Evolutionary conservation across 768 basidiomycete genomes (phyloP).

Genomic region (Boletus patriciae): DNA sequence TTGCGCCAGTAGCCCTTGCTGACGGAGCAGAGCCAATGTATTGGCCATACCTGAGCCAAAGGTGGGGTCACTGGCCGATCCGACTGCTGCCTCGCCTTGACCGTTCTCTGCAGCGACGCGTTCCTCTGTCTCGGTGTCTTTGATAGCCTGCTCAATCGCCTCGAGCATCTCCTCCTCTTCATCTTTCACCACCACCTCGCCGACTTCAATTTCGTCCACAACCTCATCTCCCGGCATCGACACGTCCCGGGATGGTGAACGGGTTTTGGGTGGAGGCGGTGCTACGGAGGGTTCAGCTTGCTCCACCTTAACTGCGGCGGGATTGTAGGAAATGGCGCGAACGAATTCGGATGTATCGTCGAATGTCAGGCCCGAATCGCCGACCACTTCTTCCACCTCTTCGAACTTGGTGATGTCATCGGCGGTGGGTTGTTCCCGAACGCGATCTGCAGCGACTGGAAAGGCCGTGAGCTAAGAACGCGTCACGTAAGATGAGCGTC

Average conservation of each 20-base stretch:
- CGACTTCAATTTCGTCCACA: constrained; percentile 77
- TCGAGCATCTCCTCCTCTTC: constrained; percentile 81
- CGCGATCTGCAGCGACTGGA: constrained; percentile 64
- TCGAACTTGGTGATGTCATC: constrained; percentile 47
- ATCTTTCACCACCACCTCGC: constrained; percentile 76
- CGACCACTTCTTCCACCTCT: constrained; percentile 43
- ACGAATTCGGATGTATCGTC: constrained; percentile 98
- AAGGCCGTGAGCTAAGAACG: constrained; percentile 4
- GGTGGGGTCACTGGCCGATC: constrained; percentile 75
- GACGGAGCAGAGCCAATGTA: constrained; percentile 82
- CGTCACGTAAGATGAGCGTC: background rate
- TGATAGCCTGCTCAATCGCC: constrained; percentile 70
- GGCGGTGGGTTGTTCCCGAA: constrained; percentile 47
- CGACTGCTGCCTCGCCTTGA: constrained; percentile 38
- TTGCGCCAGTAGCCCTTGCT: constrained; percentile 83
- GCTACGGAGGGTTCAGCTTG: constrained; percentile 36
- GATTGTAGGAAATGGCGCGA: constrained; percentile 72
- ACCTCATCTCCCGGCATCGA: constrained; percentile 63
- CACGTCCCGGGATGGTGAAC: constrained; percentile 50
- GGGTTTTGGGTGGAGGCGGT: constrained; percentile 31
- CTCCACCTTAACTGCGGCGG: constrained; percentile 52
- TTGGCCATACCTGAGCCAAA: constrained; percentile 85
- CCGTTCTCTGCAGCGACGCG: constrained; percentile 34
- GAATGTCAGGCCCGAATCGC: constrained; percentile 65
- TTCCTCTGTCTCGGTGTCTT: constrained; percentile 60